Evolutionary conservation across 345 rosid genomes (phyloP), one percentile per base, ranked within the genome.

Genomic region (Capsella bursapastoris): DNA sequence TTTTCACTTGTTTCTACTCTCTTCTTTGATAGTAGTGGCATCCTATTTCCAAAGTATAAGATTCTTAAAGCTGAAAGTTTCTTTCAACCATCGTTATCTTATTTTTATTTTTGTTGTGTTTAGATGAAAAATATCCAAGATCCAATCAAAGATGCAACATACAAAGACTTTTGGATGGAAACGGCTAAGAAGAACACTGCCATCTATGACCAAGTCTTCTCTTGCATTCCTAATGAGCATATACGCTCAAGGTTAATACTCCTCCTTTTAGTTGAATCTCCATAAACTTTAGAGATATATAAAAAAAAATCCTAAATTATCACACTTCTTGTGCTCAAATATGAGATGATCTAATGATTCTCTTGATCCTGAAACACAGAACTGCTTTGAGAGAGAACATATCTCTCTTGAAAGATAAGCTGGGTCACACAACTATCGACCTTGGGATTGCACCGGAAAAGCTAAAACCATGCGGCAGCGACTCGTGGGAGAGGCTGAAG

Each of bases 161-260:
- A 86, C 53, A 81, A 67, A 61, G 87, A 88, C 75, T 71, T 91
- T 71, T 94, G 97, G 96, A 69, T 77, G 70, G 86, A 82, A 25
- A 86, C 91, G 11, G 96, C 98, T 45, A 78, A 88, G 89, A 90
- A 85, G 66, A 94, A 94, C 74, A 76, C 86, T 18, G 78, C 34
- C 45, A 88, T 88, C 32, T 94, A 89, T 79, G 84, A 88, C 16
- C 87, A 85, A 37, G 95, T 91, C 63, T 94, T 94, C 66, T 81
- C 87, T 75, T 94, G 97, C 84, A 83, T 94, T 32, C 97, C 97
- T 2, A 91, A 84, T 59, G 96, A 94, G 49, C 82, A 64, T 9
- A 83, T 91, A 73, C 87, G 73, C 62, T 85, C 90, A 13, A 88
- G 95, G 97, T 91, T 84, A 15, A 3, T 7, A 55, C 48, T 56